Base-by-base conservation (phyloP, 306 rosid species). In the Glycine latifolia region DNA sequence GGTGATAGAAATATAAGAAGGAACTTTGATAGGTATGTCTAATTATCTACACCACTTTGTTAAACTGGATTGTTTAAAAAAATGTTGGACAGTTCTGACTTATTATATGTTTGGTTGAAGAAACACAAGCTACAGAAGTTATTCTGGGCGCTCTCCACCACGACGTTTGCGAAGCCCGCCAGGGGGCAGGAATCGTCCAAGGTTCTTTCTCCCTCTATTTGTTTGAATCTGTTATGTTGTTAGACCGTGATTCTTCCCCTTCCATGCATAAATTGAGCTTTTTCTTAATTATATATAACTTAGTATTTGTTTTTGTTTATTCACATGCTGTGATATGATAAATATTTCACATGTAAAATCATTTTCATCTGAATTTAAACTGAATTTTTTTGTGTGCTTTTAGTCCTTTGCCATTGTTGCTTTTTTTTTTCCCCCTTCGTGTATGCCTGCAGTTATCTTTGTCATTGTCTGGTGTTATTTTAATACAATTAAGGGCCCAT, bases 101-200 rank as follows among this genome's bases (percentile, higher is more conserved):
- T 77, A 56, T 76, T 80, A 58, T 77, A 41, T 82, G 70, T 58
- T 58, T 81, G 12, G 84, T 33, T 87, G 89, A 87, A 95, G 99
- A 83, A 86, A 88, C 84, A 63, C 94, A 66, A 93, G 71, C 88
- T 87, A 89, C 83, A 86, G 91, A 86, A 85, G 82, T 79, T 85
- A 85, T 77, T 77, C 90, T n/a, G 94, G 84, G 87, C 85, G 85
- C 74, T 87, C 92, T 33, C 94, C 94, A 63, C 93, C 73, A 65
- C 87, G 94, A 61, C 97, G 86, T 15, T 73, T 77, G 56, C 89
- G 82, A 70, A 92, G 95, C 78, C 97, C 98, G 26, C 92, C 92
- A 11, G 74, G 92, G 85, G 91, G 91, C 71, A 70, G 92, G 82
- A 88, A 84, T 80, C 93, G 90, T 78, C 90, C 93, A 50, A 96